Base-by-base conservation (phyloP, 139 green algal genomes). In the Zygnema cylindricum region DNA sequence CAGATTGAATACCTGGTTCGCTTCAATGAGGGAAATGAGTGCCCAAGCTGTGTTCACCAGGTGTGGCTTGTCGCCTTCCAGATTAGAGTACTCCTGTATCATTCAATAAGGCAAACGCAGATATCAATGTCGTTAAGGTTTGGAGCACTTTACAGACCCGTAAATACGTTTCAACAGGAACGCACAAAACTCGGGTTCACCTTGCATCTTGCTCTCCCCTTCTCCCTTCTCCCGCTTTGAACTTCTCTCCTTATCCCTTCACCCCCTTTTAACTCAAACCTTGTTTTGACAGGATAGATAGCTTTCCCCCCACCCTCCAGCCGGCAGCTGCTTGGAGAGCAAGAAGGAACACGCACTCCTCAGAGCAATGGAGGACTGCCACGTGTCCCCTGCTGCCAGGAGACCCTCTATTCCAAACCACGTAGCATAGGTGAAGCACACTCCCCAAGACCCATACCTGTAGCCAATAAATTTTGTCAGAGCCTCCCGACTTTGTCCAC, bases 371-470 rank as follows among this genome's bases (percentile, higher is more conserved):
- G 94, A 95, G 69, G 82, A 94, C 35, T 91, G 79, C 81, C 92
- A 94, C 30, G 41, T 95, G 32, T 95, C 82, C 21, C 95, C 96
- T 1, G 95, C 88, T 0, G 95, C 94, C 23, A 92, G 88, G 69
- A 99, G 94, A 7, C 94, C 97, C 0, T 93, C 89, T 22, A 93
- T 77, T 2, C 97, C 98, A 92, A 99, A 99, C 98, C 98, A 99
- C 86, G 94, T 96, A 35, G 81, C 98, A 88, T 99, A 99, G 1
- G 97, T 99, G 96, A 99, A 99, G 93, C 97, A 99, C 69, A 99
- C 96, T 35, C 93, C 98, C 98, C 98, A 99, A 73, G 92, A 96
- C 42, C 98, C 98, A 85, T 99, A 99, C 97, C 92, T 93, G 69
- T 75, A 30, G 25, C n/a, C n/a, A n/a, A n/a, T n/a, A n/a, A n/a